These are phyloP conservation scores for Aspergillus chevalieri DNA, from an alignment of 2,329 filamentous ascomycete genomes.

Conservation along the genomic window DNA sequence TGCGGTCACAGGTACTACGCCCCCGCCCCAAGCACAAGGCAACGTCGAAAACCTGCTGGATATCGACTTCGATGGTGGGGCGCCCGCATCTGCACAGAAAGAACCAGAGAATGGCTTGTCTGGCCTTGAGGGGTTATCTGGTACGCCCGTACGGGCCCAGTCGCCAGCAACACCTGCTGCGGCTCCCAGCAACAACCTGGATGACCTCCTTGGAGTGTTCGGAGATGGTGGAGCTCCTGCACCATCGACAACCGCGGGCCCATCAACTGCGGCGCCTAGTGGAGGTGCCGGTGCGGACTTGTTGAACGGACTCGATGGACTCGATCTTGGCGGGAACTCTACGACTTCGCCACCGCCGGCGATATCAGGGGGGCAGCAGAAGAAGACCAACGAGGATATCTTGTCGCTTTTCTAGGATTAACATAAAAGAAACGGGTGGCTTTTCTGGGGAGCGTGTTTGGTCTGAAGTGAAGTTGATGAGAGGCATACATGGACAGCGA, in stretches of 20 bases:
- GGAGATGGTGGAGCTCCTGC: constrained; percentile 43
- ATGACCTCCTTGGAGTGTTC: constrained; percentile 72
- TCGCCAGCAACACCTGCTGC: constrained; percentile 37
- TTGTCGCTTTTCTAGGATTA: constrained; percentile 47
- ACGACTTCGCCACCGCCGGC: constrained; percentile 18
- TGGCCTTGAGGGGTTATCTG: constrained; percentile 53
- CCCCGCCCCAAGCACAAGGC: constrained; percentile 51
- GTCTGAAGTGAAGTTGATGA: constrained; percentile 1
- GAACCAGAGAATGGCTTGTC: constrained; percentile 59
- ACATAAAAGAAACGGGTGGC: not conserved
- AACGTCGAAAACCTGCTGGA: constrained; percentile 94
- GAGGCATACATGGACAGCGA: constrained; percentile 1
- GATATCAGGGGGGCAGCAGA: constrained; percentile 21
- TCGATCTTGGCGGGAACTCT: constrained; percentile 61
- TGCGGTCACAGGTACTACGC: constrained; percentile 51
- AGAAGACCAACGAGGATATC: constrained; percentile 52
- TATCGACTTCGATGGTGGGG: constrained; percentile 90
- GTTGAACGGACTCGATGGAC: constrained; percentile 74
- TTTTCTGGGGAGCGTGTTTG: not conserved
- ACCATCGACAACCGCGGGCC: constrained; percentile 25
- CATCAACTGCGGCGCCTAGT: constrained; percentile 18
- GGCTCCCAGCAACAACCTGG: constrained; percentile 56
- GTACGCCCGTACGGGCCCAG: constrained; percentile 48
- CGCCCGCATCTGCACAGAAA: constrained; percentile 76
- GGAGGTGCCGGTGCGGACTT: constrained; percentile 47